Percentiles rank a stretch among this genome's conserved stretches.
These are phyloP conservation scores for Berkeleyomyces basicola DNA, from an alignment of 2,329 filamentous ascomycete species.

Conservation along the genomic window DNA sequence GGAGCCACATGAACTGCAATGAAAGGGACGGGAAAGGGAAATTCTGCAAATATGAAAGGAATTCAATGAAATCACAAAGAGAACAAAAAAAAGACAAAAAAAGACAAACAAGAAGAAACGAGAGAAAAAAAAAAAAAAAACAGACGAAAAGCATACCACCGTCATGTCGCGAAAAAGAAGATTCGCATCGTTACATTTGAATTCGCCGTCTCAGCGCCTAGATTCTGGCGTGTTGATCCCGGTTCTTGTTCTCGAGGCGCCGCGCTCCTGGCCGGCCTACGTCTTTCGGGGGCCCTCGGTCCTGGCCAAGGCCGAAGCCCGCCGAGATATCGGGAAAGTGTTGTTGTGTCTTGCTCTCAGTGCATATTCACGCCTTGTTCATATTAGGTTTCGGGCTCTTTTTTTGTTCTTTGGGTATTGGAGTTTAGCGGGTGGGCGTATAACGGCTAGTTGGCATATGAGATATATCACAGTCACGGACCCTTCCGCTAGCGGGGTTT, in stretches of 20 bases:
- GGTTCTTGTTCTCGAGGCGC: no score
- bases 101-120: constrained; percentile 6
- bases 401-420: neutral
- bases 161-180: neutral
- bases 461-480: neutral
- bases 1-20: constrained; percentile 9
- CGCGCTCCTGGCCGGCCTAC: no score
- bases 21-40: constrained; percentile 8
- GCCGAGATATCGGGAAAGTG: no score
- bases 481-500: neutral
- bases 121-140: neutral
- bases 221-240: neutral
- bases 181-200: neutral
- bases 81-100: constrained; percentile 10
- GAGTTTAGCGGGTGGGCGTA: neutral
- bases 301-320: no score
- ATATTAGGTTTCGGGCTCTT: neutral
- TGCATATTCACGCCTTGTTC: neutral
- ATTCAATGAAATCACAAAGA: constrained; percentile 14
- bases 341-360: no score
- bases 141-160: neutral
- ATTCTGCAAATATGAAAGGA: constrained; percentile 10
- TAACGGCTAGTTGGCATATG: neutral
- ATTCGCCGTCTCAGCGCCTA: neutral
- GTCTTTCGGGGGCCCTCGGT: no score